Evolutionary conservation across 116 monocot genomes (phyloP), one percentile per base, ranked within the genome.

Genomic region (Dioscorea cayenensis): DNA sequence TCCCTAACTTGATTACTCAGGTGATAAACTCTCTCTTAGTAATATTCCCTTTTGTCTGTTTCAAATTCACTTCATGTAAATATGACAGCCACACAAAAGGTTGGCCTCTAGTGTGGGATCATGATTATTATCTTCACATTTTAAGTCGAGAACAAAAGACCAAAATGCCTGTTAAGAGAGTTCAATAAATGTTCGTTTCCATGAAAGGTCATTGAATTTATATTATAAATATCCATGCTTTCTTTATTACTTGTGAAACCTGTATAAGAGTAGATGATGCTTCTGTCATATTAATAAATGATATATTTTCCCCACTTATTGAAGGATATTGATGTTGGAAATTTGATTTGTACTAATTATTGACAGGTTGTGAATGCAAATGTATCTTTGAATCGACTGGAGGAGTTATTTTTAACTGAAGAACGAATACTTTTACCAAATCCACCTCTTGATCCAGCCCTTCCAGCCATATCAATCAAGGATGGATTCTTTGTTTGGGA

Each of bases 401-500:
- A 99, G 63, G 94, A 99, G 19, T 76, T 99, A 51, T 80, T 99
- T 19, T 79, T 94, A 55, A 66, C 85, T 60, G 99, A 99, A 81
- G 99, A 99, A 51, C 82, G 89, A 74, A 38, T 82, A 38, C 94
- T 99, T 72, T 69, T 91, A 73, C 94, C 99, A 25, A 99, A 99
- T 77, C 91, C 94, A 37, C 94, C 99, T 78, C 76, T 99, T 75
- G 85, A 99, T 27, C 87, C 87, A 20, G 64, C 66, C 50, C 89
- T 91, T 78, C 94, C 99, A 58, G 91, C 91, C 16, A 84, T 99
- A 69, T 89, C 94, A 65, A 94, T 99, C 61, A 99, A 82, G 71
- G 74, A 99, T 80, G 99, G 99, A 72, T 87, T 79, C 69, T 99
- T 99, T 74, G 85, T 89, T 70, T 99, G 99, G 99, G 99, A 99